Evolutionary conservation across 2,329 filamentous ascomycete genomes (phyloP).

Genomic region (Bipolaris oryzae): DNA sequence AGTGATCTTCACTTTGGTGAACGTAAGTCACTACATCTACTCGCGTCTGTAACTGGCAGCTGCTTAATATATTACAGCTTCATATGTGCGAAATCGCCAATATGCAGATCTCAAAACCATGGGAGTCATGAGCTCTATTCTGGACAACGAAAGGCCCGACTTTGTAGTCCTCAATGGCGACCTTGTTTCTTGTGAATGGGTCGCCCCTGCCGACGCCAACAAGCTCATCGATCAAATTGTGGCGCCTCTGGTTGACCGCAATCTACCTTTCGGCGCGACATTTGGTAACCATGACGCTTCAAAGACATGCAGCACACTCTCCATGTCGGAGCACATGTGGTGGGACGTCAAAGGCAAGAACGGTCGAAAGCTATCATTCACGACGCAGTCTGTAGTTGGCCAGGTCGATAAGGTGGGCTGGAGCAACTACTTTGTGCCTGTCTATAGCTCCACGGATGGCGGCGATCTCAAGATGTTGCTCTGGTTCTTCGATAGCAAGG

Average conservation of each 20-base stretch:
- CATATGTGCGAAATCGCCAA: conserved; percentile 10
- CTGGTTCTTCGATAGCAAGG: conserved; percentile 71
- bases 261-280: conserved; percentile 67
- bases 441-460: conserved; percentile 52
- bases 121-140: conserved; percentile 62
- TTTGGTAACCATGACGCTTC: conserved; percentile 72
- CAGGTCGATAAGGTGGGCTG: conserved; percentile 42
- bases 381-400: conserved; percentile 51
- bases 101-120: conserved; percentile 64
- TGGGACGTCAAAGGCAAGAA: conserved; percentile 55
- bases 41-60: not conserved
- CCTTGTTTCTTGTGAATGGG: conserved; percentile 68
- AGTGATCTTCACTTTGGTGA: conserved; percentile 76
- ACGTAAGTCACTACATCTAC: conserved; percentile 52
- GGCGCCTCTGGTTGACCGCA: conserved; percentile 58
- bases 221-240: conserved; percentile 33
- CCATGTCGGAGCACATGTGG: conserved; percentile 35
- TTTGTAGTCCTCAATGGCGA: conserved; percentile 75
- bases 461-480: conserved; percentile 57
- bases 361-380: conserved; percentile 52
- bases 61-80: conserved; percentile 19
- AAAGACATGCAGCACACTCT: conserved; percentile 31
- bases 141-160: conserved; percentile 62
- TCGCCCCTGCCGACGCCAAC: conserved; percentile 25
- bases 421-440: conserved; percentile 62